A percentile compares a stretch with the other conserved stretches of the same genome.
Conservation (phyloP, 1,284 basidiomycete genomes). For the Sanghuangporus sanghuang region DNA sequence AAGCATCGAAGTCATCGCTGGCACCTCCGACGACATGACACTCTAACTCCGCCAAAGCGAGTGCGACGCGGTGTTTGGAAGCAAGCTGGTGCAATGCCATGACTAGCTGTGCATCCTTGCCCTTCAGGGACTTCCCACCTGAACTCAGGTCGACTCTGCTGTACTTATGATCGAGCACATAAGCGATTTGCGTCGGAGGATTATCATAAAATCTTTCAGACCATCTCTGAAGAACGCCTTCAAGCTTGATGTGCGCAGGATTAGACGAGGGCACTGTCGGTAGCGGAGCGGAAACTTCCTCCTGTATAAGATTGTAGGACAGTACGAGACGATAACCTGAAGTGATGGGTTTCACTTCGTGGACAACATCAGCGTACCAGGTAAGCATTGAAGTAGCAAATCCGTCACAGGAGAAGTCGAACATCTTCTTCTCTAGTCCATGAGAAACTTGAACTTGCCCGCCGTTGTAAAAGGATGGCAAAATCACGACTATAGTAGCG, state of each 20-base stretch:
- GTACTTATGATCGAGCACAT: slow-evolving; percentile 27
- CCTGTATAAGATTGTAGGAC: slow-evolving; percentile 33
- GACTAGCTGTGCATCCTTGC: slow-evolving; percentile 23
- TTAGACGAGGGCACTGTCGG: slow-evolving; percentile 20
- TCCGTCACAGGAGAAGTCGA: slow-evolving; percentile 31
- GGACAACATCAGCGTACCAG: slow-evolving; percentile 44
- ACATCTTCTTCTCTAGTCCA: slow-evolving; percentile 24
- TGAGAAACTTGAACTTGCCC: slow-evolving; percentile 38
- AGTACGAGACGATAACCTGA: slow-evolving; percentile 42
- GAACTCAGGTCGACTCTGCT: slow-evolving; percentile 19
- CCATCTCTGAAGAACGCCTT: slow-evolving; percentile 30
- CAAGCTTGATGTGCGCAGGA: slow-evolving; percentile 20
- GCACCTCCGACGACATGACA: slow-evolving; percentile 29
- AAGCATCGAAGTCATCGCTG: slow-evolving; percentile 16
- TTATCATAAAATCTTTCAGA: slow-evolving; percentile 14
- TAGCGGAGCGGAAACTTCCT: slow-evolving; percentile 16
- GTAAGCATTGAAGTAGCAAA: slow-evolving; percentile 34
- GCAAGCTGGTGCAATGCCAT: slow-evolving; percentile 17
- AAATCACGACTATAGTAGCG: slow-evolving; percentile 38
- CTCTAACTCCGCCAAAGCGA: slow-evolving; percentile 34
- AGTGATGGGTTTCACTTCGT: slow-evolving; percentile 40
- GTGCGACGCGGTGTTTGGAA: slow-evolving; percentile 20
- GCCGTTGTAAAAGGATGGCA: slow-evolving; percentile 39
- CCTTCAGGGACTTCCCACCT: slow-evolving; percentile 23
- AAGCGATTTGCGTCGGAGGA: slow-evolving; percentile 23